phyloP scores from a whole-genome alignment of 2,329 filamentous ascomycete species.

The Taxawa tesnikishii region DNA sequence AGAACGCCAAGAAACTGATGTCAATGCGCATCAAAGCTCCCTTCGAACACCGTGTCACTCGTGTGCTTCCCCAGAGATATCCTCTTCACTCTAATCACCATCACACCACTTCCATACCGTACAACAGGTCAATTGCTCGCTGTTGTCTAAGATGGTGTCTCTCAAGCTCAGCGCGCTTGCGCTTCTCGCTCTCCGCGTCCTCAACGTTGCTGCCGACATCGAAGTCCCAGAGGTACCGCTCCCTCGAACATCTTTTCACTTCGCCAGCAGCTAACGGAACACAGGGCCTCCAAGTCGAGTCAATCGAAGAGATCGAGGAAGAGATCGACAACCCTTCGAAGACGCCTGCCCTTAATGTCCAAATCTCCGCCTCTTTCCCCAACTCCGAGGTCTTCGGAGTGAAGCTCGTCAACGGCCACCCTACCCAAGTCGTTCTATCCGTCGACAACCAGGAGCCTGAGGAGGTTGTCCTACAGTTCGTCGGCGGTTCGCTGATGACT shows the following conservation, averaged over 20 bases:
- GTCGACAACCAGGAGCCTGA: slow-evolving; percentile 72
- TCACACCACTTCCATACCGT: no score
- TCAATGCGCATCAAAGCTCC: no score
- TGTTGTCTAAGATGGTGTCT: slow-evolving; percentile 62
- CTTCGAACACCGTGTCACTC: no score
- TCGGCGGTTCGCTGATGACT: slow-evolving; percentile 62
- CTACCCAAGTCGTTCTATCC: slow-evolving; percentile 70
- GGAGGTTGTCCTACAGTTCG: slow-evolving; percentile 61
- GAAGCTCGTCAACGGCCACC: slow-evolving; percentile 85
- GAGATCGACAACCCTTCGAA: slow-evolving; percentile 35
- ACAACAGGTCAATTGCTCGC: no score
- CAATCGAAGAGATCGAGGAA: slow-evolving; percentile 42
- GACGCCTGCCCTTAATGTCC: slow-evolving; percentile 46
- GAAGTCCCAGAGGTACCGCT: slow-evolving; percentile 7
- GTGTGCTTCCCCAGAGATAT: no score
- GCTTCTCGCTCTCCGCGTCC: slow-evolving; percentile 56
- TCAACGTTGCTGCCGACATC: slow-evolving; percentile 45
- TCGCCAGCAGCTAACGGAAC: slow-evolving; percentile 1
- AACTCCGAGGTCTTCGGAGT: slow-evolving; percentile 77
- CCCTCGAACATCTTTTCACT: not conserved
- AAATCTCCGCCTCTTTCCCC: slow-evolving; percentile 47
- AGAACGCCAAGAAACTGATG: no score
- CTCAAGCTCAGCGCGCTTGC: slow-evolving; percentile 61
- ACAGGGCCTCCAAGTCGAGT: slow-evolving; percentile 3
- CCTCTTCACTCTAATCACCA: no score